These are phyloP conservation scores for Delonix regia DNA, from an alignment of 306 rosid genomes.

Conservation along the genomic window DNA sequence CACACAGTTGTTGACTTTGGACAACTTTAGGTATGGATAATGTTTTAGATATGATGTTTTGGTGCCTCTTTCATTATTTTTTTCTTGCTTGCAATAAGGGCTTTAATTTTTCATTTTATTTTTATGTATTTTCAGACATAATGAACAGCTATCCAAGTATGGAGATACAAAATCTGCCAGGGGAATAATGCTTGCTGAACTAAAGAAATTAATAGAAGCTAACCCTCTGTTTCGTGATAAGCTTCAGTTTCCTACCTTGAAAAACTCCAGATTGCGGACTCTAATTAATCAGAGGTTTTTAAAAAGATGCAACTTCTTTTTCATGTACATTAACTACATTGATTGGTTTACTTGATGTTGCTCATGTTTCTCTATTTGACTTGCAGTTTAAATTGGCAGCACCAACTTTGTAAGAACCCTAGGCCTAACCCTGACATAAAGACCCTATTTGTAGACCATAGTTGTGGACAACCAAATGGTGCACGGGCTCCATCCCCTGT, in stretches of 20 bases:
- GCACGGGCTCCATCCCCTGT: slow-evolving; percentile 97
- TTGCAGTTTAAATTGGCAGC: slow-evolving; percentile 98
- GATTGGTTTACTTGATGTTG: slow-evolving; percentile 6
- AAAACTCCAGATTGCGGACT: slow-evolving; percentile 91
- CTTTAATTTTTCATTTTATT: not conserved
- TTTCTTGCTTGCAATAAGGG: not conserved
- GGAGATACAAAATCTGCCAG: slow-evolving; percentile 98
- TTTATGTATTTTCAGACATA: slow-evolving; percentile 65
- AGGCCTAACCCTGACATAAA: slow-evolving; percentile 95
- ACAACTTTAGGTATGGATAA: slow-evolving; percentile 78
- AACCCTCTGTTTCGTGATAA: slow-evolving; percentile 96
- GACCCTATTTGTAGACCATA: slow-evolving; percentile 94
- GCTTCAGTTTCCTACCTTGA: slow-evolving; percentile 92
- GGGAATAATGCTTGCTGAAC: slow-evolving; percentile 94
- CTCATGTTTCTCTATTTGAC: slow-evolving; percentile 34
- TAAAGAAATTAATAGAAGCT: slow-evolving; percentile 92
- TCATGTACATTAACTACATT: slow-evolving; percentile 10
- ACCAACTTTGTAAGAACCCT: slow-evolving; percentile 97
- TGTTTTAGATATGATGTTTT: slow-evolving; percentile 25
- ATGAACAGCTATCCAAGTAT: slow-evolving; percentile 93
- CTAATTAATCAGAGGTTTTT: slow-evolving; percentile 92
- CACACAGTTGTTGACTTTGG: slow-evolving; percentile 89
- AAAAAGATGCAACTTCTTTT: slow-evolving; percentile 10
- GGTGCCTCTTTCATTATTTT: not conserved
- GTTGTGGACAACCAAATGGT: slow-evolving; percentile 95